phyloP scores from a whole-genome alignment of 1,139 yeast species.

The Pneumocystis wakefieldiae region DNA sequence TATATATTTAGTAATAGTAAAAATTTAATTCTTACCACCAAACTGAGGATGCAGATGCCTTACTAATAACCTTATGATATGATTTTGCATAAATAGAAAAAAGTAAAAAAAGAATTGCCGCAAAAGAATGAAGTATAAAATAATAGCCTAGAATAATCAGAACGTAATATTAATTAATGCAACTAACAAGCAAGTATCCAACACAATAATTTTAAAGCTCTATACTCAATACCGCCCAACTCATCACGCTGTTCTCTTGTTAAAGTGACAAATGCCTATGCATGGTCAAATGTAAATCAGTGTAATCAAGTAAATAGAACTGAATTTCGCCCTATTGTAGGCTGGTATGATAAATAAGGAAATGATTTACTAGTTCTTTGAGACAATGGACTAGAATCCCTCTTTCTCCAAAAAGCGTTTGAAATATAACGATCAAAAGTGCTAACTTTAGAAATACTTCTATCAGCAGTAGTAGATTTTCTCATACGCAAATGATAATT shows the following conservation, averaged over 20 bases:
- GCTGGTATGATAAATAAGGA: conserved; percentile 32
- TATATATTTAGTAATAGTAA: neutral
- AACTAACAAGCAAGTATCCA: conserved; percentile 35
- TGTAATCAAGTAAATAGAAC: conserved; percentile 17
- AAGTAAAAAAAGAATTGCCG: conserved; percentile 39
- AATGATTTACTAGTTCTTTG: conserved; percentile 8
- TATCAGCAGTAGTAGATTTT: conserved; percentile 3
- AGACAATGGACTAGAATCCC: conserved; percentile 9
- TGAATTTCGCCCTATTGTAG: conserved; percentile 91
- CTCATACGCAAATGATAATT: conserved; percentile 2
- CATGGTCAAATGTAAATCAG: neutral
- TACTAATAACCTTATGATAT: conserved; percentile 31
- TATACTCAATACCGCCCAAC: conserved; percentile 89
- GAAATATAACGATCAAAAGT: conserved; percentile 17
- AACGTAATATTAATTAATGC: conserved; percentile 20
- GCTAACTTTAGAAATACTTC: conserved; percentile 12
- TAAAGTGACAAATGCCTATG: conserved; percentile 49
- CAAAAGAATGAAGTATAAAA: conserved; percentile 57
- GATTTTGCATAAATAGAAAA: conserved; percentile 38
- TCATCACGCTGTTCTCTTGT: conserved; percentile 80
- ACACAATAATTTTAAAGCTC: conserved; percentile 66
- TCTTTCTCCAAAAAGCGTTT: conserved; percentile 11
- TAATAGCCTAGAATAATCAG: conserved; percentile 28
- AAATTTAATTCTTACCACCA: conserved; percentile 40
- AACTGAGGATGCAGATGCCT: conserved; percentile 46